A percentile compares a stretch with the other conserved stretches of the same genome.
phyloP scores from a whole-genome alignment of 768 basidiomycete species.

The Mycena rebaudengoi region DNA sequence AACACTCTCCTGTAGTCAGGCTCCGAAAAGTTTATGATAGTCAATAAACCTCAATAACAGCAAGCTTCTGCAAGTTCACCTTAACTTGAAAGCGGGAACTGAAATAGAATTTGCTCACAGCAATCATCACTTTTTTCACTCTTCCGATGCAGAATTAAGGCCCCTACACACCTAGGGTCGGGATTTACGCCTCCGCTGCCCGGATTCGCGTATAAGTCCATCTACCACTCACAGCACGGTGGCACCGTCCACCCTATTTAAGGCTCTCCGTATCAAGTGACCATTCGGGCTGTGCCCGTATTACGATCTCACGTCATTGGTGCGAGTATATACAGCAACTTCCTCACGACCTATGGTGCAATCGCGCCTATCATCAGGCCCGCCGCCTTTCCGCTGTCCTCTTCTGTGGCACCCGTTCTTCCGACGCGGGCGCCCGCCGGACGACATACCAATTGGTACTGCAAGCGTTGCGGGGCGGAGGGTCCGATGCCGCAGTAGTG shows the following conservation, averaged over 20 bases:
- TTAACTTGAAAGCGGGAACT: no score
- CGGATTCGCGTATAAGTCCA: neutral
- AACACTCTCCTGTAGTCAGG: no score
- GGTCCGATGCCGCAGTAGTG: neutral
- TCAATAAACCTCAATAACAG: no score
- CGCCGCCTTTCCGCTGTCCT: slow-evolving; percentile 6
- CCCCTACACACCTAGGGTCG: no score
- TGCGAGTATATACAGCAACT: slow-evolving; percentile 5
- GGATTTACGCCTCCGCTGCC: no score
- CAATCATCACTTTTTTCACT: no score
- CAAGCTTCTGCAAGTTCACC: no score
- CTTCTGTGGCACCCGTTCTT: slow-evolving; percentile 4
- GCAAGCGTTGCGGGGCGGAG: neutral
- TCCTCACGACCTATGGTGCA: slow-evolving; percentile 7
- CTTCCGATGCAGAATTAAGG: no score
- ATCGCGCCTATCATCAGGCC: neutral
- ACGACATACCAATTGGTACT: neutral
- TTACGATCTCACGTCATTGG: no score
- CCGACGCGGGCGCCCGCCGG: slow-evolving; percentile 4
- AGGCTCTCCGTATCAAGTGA: neutral
- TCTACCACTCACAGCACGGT: neutral
- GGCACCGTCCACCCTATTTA: neutral
- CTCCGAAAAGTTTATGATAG: no score
- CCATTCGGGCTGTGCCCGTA: no score
- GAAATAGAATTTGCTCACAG: no score